Evolutionary conservation across 495 filamentous ascomycete species (phyloP).

Genomic region (Diplogelasinospora grovesii): DNA sequence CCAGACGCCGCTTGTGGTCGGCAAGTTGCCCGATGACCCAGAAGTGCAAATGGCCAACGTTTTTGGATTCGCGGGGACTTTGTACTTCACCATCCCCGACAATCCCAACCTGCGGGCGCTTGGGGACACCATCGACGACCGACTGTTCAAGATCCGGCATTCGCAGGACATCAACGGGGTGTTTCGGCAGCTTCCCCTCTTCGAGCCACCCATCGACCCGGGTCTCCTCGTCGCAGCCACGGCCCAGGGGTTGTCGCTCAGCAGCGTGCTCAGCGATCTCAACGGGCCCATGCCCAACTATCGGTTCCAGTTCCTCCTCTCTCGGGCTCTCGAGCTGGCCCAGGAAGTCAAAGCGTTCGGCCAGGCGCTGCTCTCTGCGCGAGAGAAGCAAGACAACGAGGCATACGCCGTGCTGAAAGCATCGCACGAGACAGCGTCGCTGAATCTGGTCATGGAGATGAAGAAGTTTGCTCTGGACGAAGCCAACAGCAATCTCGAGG

Average conservation of each 20-base stretch:
- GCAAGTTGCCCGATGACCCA: neutral
- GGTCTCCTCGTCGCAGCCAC: slow-evolving; percentile 12
- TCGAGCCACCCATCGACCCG: slow-evolving; percentile 27
- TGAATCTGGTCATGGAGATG: neutral
- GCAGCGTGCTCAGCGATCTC: slow-evolving; percentile 8
- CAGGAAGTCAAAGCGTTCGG: slow-evolving; percentile 14
- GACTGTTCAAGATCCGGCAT: slow-evolving; percentile 31
- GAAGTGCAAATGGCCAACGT: neutral
- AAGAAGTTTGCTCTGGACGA: neutral
- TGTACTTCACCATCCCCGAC: slow-evolving; percentile 26
- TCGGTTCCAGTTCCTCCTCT: slow-evolving; percentile 25
- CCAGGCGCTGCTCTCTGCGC: neutral
- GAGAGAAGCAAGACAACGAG: slow-evolving; percentile 1
- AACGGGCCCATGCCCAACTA: slow-evolving; percentile 28
- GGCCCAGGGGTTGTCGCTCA: slow-evolving; percentile 11
- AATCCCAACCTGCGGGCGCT: slow-evolving; percentile 18
- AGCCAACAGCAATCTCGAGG: no score
- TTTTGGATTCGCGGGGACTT: neutral
- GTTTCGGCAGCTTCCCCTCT: slow-evolving; percentile 16
- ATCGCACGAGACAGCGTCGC: neutral
- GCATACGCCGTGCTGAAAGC: neutral
- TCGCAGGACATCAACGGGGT: slow-evolving; percentile 28
- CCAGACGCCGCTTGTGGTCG: neutral
- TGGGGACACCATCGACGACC: slow-evolving; percentile 22
- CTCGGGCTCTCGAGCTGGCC: slow-evolving; percentile 26